Percentiles rank a stretch among this genome's conserved stretches.
phyloP scores from a whole-genome alignment of 495 filamentous ascomycete genomes.

The Aspergillus coremiiformis region DNA sequence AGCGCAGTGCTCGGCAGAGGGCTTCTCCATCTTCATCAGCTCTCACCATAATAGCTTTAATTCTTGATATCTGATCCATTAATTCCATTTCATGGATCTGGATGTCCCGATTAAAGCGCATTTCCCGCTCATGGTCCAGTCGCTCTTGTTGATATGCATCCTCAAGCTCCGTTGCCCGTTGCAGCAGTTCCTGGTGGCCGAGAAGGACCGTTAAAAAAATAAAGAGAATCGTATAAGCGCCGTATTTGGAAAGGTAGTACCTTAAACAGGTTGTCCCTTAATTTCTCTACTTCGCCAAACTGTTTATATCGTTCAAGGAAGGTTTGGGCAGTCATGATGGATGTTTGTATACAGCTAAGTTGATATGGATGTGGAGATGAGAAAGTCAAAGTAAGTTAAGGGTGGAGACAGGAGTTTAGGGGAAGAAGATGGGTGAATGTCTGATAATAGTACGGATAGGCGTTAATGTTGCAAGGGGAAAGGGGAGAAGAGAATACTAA shows the following conservation, averaged over 20 bases:
- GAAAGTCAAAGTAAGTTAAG: neutral
- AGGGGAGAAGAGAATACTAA: neutral
- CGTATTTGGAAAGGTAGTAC: conserved; percentile 24
- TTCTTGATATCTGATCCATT: conserved; percentile 44
- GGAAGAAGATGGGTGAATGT: neutral
- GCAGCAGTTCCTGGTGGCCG: conserved; percentile 39
- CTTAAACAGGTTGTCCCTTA: conserved; percentile 49
- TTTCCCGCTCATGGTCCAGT: conserved; percentile 48
- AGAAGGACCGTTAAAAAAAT: conserved; percentile 1
- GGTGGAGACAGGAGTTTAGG: neutral
- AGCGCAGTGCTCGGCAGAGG: conserved; percentile 7
- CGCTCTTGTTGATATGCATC: conserved; percentile 41
- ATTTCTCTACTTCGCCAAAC: conserved; percentile 39
- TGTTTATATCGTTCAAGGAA: conserved; percentile 44
- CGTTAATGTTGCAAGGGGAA: neutral
- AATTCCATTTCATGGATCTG: conserved; percentile 47
- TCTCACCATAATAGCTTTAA: conserved; percentile 45
- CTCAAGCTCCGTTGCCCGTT: conserved; percentile 40
- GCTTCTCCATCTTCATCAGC: neutral
- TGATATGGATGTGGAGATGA: neutral
- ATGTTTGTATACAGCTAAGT: neutral
- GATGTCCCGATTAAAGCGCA: conserved; percentile 48
- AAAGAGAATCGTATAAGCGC: neutral
- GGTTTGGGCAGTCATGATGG: conserved; percentile 27
- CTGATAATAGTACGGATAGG: neutral